These are phyloP conservation scores for Astrocystis sublimbata DNA, from an alignment of 495 filamentous ascomycete species.

Conservation along the genomic window DNA sequence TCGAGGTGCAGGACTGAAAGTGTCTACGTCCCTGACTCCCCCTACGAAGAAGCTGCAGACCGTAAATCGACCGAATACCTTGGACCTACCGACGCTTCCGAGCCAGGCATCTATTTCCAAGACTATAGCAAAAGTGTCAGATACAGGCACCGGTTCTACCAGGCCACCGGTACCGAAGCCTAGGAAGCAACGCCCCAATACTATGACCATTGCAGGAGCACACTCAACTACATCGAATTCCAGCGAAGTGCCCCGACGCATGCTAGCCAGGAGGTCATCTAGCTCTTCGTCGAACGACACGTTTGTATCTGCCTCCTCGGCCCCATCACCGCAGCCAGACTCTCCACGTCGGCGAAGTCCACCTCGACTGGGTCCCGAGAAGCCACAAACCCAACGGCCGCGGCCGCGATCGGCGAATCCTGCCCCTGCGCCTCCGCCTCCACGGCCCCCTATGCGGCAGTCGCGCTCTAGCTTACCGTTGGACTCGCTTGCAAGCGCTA, in stretches of 20 bases:
- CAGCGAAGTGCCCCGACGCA: not conserved
- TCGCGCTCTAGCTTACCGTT: slow-evolving; percentile 35
- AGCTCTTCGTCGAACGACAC: slow-evolving; percentile 44
- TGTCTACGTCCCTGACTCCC: not conserved
- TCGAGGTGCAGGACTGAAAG: slow-evolving; percentile 7
- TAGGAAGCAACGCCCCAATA: not conserved
- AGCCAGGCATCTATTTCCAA: slow-evolving; percentile 21
- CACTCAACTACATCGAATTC: slow-evolving; percentile 1
- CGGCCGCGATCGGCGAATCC: slow-evolving; percentile 18
- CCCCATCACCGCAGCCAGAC: slow-evolving; percentile 30
- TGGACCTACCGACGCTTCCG: slow-evolving; percentile 24
- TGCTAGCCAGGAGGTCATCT: slow-evolving; percentile 25
- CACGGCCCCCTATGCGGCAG: slow-evolving; percentile 16
- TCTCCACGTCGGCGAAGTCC: slow-evolving; percentile 29
- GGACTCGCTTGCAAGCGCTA: slow-evolving; percentile 64
- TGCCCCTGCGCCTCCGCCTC: slow-evolving; percentile 6
- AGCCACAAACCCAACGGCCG: slow-evolving; percentile 5
- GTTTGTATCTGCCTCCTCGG: slow-evolving; percentile 51
- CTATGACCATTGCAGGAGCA: not conserved
- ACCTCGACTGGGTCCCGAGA: slow-evolving; percentile 14
- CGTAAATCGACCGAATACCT: slow-evolving; percentile 11
- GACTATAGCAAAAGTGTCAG: slow-evolving; percentile 9
- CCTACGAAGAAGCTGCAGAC: slow-evolving; percentile 14
- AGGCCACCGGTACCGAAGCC: not conserved
- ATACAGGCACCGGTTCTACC: not conserved